phyloP scores from a whole-genome alignment of 2,329 filamentous ascomycete species.

The Cercospora sesami region DNA sequence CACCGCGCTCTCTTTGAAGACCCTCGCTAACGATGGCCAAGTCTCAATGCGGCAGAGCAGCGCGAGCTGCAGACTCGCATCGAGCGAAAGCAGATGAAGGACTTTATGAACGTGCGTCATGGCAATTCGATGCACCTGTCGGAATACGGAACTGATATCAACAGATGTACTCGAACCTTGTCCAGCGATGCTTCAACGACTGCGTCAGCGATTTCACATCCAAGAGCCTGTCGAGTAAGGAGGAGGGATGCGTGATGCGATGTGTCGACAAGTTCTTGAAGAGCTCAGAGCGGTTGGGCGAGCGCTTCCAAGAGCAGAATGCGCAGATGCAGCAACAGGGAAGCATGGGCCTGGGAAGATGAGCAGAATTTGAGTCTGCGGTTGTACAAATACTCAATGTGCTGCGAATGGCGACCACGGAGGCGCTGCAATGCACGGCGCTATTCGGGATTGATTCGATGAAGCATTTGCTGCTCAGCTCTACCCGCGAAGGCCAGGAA shows the following conservation, averaged over 20 bases:
- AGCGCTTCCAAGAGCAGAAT: slow-evolving; percentile 81
- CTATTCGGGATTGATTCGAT: slow-evolving; percentile 5
- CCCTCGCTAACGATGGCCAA: slow-evolving; percentile 36
- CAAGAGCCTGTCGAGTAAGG: slow-evolving; percentile 84
- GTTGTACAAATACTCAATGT: slow-evolving; percentile 18
- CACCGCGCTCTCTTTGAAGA: slow-evolving; percentile 12
- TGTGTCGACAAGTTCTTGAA: slow-evolving; percentile 98
- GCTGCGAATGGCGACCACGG: slow-evolving; percentile 1
- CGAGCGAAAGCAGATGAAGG: slow-evolving; percentile 98
- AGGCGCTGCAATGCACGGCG: slow-evolving; percentile 26
- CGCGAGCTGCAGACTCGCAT: slow-evolving; percentile 91
- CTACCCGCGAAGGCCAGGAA: background rate
- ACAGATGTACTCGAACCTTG: slow-evolving; percentile 71
- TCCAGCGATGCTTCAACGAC: slow-evolving; percentile 90
- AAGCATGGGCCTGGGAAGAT: slow-evolving; percentile 39
- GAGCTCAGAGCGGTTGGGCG: slow-evolving; percentile 81
- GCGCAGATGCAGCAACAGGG: slow-evolving; percentile 65
- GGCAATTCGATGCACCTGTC: background rate
- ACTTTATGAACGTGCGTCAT: slow-evolving; percentile 87
- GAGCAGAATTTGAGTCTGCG: slow-evolving; percentile 9
- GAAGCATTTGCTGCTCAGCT: slow-evolving; percentile 17
- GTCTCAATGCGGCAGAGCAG: slow-evolving; percentile 77
- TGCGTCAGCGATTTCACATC: slow-evolving; percentile 99
- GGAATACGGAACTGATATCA: background rate
- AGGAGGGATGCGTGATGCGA: slow-evolving; percentile 87